These are phyloP conservation scores for Fusarium marasasianum DNA, from an alignment of 2,329 filamentous ascomycete species.

Conservation along the genomic window DNA sequence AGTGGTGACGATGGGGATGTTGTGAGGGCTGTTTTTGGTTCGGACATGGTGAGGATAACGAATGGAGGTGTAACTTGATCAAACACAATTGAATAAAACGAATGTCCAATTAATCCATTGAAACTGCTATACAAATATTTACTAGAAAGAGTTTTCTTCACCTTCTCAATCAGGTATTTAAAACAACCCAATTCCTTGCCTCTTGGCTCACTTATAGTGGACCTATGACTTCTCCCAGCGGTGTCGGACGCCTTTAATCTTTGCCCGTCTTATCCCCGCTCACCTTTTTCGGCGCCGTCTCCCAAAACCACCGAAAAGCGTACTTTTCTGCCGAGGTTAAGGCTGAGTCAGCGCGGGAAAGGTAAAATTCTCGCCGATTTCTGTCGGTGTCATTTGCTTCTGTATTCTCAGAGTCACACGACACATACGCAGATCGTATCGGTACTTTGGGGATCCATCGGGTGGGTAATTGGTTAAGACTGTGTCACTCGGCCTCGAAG, in stretches of 20 bases:
- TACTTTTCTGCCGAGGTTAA: constrained; percentile 12
- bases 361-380: constrained; percentile 3
- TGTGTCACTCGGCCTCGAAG: too few relatives aligned
- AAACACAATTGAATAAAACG: background rate
- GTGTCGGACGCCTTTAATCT: constrained; percentile 5
- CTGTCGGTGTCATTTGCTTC: constrained; percentile 7
- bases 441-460: background rate
- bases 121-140: background rate
- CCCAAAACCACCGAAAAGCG: constrained; percentile 13
- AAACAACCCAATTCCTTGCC: background rate
- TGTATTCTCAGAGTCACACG: constrained; percentile 16
- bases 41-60: constrained; percentile 1
- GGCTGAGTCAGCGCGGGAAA: constrained; percentile 37
- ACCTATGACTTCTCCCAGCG: constrained; percentile 13
- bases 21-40: constrained; percentile 18
- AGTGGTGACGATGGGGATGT: background rate
- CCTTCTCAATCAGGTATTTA: background rate
- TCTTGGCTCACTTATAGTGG: background rate
- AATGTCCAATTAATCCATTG: background rate
- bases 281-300: background rate
- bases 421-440: background rate
- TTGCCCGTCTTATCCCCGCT: background rate
- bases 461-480: background rate
- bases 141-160: background rate
- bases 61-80: background rate